Conservation (phyloP, 352 stramenopile species). For the Phytophthora palmivora region DNA sequence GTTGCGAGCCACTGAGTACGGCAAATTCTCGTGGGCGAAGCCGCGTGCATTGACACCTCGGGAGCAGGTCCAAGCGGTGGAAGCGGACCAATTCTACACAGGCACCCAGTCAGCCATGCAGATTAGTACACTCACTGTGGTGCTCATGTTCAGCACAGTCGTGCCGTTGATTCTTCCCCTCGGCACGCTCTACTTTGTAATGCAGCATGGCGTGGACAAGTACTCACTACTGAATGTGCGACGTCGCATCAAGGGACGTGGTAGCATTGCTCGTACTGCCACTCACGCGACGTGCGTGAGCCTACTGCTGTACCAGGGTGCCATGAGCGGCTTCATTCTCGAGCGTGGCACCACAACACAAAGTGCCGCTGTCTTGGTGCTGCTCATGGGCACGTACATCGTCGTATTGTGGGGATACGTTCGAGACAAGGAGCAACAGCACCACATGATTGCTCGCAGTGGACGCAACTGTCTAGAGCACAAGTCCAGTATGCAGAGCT, state of each 20-base stretch:
- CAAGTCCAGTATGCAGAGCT: slow-evolving; percentile 21
- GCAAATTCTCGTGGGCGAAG: slow-evolving; percentile 85
- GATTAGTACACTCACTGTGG: slow-evolving; percentile 85
- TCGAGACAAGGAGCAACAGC: slow-evolving; percentile 83
- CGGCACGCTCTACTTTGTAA: slow-evolving; percentile 83
- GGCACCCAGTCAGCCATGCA: slow-evolving; percentile 85
- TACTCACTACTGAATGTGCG: slow-evolving; percentile 84
- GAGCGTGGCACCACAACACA: slow-evolving; percentile 79
- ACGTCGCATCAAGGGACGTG: slow-evolving; percentile 83
- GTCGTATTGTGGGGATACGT: slow-evolving; percentile 85
- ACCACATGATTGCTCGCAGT: slow-evolving; percentile 49
- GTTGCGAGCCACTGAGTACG: slow-evolving; percentile 78
- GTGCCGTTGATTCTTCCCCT: slow-evolving; percentile 86
- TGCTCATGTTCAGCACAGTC: slow-evolving; percentile 88
- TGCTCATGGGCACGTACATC: slow-evolving; percentile 88
- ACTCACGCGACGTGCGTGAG: slow-evolving; percentile 84
- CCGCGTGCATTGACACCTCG: slow-evolving; percentile 74
- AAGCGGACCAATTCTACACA: slow-evolving; percentile 85
- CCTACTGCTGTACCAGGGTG: slow-evolving; percentile 81
- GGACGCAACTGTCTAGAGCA: slow-evolving; percentile 51
- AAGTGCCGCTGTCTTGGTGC: slow-evolving; percentile 68
- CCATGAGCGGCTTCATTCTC: slow-evolving; percentile 88
- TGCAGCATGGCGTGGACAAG: slow-evolving; percentile 89
- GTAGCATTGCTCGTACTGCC: slow-evolving; percentile 81
- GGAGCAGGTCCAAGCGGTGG: slow-evolving; percentile 75